Conservation (phyloP, 2,329 filamentous ascomycete genomes). For the Fusarium nygamai region DNA sequence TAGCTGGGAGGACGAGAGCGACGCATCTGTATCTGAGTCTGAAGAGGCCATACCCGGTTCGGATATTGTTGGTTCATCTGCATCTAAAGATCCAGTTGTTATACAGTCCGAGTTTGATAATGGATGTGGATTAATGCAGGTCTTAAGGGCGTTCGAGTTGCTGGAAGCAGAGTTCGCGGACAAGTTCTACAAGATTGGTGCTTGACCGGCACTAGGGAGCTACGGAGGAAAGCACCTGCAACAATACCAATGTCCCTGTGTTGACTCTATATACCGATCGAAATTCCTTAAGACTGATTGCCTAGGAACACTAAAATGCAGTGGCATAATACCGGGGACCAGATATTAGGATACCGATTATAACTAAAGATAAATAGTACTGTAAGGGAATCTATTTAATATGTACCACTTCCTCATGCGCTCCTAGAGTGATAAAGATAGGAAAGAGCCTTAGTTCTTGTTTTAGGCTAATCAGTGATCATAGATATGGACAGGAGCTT, state of each 20-base stretch:
- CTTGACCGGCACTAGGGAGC: slow-evolving; percentile 49
- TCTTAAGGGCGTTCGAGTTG: slow-evolving; percentile 67
- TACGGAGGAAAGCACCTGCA: neutral
- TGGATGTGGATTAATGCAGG: slow-evolving; percentile 60
- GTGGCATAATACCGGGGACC: no score
- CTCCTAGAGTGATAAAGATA: no score
- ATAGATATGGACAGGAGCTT: no score
- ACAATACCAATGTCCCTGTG: neutral
- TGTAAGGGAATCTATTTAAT: no score
- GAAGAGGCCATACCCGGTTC: neutral
- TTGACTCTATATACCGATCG: neutral
- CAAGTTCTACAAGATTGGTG: slow-evolving; percentile 72
- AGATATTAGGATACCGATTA: no score
- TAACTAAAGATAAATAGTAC: no score
- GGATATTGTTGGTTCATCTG: slow-evolving; percentile 39
- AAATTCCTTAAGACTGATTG: no score
- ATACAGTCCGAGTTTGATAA: slow-evolving; percentile 44
- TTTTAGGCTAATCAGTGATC: no score
- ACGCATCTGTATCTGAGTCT: slow-evolving; percentile 42
- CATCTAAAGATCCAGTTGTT: neutral
- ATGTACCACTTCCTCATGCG: no score
- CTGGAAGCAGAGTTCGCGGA: slow-evolving; percentile 69
- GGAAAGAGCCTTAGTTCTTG: no score
- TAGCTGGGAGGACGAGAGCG: slow-evolving; percentile 53
- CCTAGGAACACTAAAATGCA: no score